Percentiles rank a stretch among this genome's conserved stretches.
phyloP scores from a whole-genome alignment of 768 basidiomycete genomes.

The Trametes maxima region DNA sequence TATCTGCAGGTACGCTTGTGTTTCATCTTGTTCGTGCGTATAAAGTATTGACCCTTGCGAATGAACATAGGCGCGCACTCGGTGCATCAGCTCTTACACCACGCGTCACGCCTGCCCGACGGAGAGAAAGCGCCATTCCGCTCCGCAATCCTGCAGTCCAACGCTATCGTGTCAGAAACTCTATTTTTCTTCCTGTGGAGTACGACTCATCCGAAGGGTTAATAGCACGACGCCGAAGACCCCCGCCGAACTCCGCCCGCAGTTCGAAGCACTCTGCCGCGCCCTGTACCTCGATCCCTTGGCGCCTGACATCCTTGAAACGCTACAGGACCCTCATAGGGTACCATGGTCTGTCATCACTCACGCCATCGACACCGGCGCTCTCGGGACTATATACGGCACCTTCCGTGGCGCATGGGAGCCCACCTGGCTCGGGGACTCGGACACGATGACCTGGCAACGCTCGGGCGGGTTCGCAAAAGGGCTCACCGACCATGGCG shows the following conservation, averaged over 20 bases:
- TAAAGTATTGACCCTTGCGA: background rate
- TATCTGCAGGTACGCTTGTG: slow-evolving; percentile 63
- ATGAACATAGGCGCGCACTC: slow-evolving; percentile 63
- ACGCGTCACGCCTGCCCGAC: slow-evolving; percentile 62
- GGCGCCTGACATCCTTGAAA: slow-evolving; percentile 49
- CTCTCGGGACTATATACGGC: slow-evolving; percentile 52
- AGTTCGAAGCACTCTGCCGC: slow-evolving; percentile 64
- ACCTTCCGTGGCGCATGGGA: slow-evolving; percentile 73
- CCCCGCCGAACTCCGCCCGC: slow-evolving; percentile 54
- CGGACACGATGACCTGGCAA: slow-evolving; percentile 70
- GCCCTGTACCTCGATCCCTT: slow-evolving; percentile 58
- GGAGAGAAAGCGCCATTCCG: slow-evolving; percentile 62
- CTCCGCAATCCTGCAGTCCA: slow-evolving; percentile 71
- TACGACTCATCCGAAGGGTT: background rate
- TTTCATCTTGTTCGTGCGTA: background rate
- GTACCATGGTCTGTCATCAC: slow-evolving; percentile 55
- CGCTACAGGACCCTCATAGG: slow-evolving; percentile 50
- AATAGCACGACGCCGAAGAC: slow-evolving; percentile 56
- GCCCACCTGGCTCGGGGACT: slow-evolving; percentile 54
- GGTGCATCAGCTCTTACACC: slow-evolving; percentile 73
- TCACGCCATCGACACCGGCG: slow-evolving; percentile 58
- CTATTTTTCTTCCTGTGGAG: background rate
- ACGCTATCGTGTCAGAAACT: slow-evolving; percentile 62
- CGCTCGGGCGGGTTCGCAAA: slow-evolving; percentile 59
- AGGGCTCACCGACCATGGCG: slow-evolving; percentile 56